Percentiles rank a stretch among this genome's conserved stretches.
Evolutionary conservation across 2,329 filamentous ascomycete species (phyloP).

Genomic region (Pseudopyrenochaeta lycopersici): DNA sequence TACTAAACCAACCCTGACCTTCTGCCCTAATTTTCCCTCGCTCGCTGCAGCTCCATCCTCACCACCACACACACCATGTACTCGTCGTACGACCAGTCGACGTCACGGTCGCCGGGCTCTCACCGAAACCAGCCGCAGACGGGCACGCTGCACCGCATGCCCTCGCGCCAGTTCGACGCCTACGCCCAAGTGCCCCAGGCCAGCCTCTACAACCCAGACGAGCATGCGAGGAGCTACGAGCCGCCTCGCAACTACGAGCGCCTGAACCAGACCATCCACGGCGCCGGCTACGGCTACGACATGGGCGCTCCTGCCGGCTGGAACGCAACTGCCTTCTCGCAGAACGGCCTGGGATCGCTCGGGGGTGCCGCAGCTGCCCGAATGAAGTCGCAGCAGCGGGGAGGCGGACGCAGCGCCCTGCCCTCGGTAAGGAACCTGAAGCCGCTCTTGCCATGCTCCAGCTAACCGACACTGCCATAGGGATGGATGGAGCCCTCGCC

Average conservation of each 20-base stretch:
- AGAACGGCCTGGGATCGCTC: constrained; percentile 70
- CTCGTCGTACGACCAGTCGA: constrained; percentile 47
- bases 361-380: constrained; percentile 60
- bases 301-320: constrained; percentile 76
- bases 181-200: constrained; percentile 70
- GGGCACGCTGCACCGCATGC: constrained; percentile 72
- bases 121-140: constrained; percentile 68
- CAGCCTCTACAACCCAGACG: constrained; percentile 76
- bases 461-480: constrained; percentile 49
- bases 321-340: constrained; percentile 78
- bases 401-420: constrained; percentile 64
- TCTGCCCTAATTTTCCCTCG: constrained; percentile 37
- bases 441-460: not conserved
- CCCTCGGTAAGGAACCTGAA: constrained; percentile 71
- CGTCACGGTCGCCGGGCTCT: constrained; percentile 76
- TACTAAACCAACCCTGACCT: constrained; percentile 29
- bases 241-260: constrained; percentile 67
- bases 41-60: constrained; percentile 23
- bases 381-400: constrained; percentile 65
- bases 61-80: constrained; percentile 44
- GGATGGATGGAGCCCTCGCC: constrained; percentile 66
- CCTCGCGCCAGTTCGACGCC: constrained; percentile 80
- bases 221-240: constrained; percentile 62
- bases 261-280: constrained; percentile 65
- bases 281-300: constrained; percentile 73